Evolutionary conservation across 768 basidiomycete species (phyloP).

Genomic region (Porpolomopsis calyptriformis): DNA sequence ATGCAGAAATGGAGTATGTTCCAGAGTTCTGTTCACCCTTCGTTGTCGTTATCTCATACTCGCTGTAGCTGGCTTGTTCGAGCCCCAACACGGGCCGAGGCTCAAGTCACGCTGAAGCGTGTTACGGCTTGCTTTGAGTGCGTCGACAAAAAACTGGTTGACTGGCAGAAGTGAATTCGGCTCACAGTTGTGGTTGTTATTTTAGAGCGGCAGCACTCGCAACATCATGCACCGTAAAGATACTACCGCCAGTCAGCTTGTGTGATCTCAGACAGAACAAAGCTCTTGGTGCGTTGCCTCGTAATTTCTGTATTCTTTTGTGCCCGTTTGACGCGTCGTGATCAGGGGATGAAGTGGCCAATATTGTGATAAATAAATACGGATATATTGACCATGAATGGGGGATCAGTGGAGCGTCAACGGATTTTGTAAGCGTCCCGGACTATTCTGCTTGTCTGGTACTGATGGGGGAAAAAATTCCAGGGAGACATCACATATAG

Average conservation of each 20-base stretch:
- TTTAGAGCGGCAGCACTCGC: constrained; percentile 56
- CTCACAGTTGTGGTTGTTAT: constrained; percentile 32
- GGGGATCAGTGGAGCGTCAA: constrained; percentile 63
- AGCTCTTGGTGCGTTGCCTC: constrained; percentile 55
- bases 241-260: constrained; percentile 38
- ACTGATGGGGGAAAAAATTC: background rate
- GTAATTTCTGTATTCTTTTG: constrained; percentile 21
- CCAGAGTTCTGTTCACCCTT: background rate
- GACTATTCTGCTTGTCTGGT: background rate
- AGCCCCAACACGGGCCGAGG: constrained; percentile 54
- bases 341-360: constrained; percentile 54
- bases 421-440: constrained; percentile 59
- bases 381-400: constrained; percentile 54
- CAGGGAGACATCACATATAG: constrained; percentile 73
- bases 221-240: constrained; percentile 47
- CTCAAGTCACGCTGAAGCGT: constrained; percentile 44
- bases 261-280: constrained; percentile 61
- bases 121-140: constrained; percentile 67
- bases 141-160: constrained; percentile 12
- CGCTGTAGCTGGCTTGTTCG: constrained; percentile 55
- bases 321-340: background rate
- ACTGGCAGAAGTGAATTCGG: constrained; percentile 31
- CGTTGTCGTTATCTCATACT: constrained; percentile 36
- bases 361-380: constrained; percentile 48
- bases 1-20: constrained; percentile 56